Conservation (phyloP, 129 eudicot species). For the Saposhnikovia divaricata region DNA sequence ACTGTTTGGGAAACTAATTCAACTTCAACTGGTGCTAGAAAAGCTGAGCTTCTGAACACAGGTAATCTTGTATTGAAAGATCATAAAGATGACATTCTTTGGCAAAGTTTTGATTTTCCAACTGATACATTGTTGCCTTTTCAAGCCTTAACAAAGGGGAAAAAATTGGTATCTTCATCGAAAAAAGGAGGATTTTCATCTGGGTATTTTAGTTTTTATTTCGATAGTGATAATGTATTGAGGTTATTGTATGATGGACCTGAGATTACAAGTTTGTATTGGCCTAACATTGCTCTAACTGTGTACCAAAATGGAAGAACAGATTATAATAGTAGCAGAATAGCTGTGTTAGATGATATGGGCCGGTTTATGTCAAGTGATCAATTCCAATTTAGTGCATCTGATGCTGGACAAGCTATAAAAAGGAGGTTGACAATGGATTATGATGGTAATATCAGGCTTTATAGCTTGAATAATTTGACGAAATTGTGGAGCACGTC, state of each 20-base stretch:
- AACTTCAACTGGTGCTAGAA: conserved; percentile 33
- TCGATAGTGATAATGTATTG: conserved; percentile 31
- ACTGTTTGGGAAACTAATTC: conserved; percentile 32
- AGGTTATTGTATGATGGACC: conserved; percentile 27
- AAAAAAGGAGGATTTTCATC: conserved; percentile 22
- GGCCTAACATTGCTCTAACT: conserved; percentile 23
- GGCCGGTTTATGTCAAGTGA: conserved; percentile 35
- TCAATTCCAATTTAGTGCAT: conserved; percentile 18
- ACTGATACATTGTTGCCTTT: conserved; percentile 5
- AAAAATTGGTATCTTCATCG: conserved; percentile 10
- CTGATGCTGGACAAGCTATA: conserved; percentile 24
- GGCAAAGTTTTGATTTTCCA: conserved; percentile 11
- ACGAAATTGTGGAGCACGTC: conserved; percentile 36
- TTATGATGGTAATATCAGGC: conserved; percentile 47
- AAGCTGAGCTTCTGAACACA: conserved; percentile 21
- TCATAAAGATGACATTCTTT: not conserved
- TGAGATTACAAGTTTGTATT: conserved; percentile 29
- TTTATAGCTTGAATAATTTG: conserved; percentile 35
- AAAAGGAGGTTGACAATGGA: conserved; percentile 46
- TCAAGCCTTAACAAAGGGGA: conserved; percentile 24
- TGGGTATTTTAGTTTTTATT: conserved; percentile 28
- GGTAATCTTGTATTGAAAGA: conserved; percentile 2
- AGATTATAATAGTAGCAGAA: conserved; percentile 34
- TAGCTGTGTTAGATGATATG: conserved; percentile 24
- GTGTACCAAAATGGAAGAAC: conserved; percentile 25